phyloP scores from a whole-genome alignment of 2,329 filamentous ascomycete genomes.

The Pseudogymnoascus sp. region DNA sequence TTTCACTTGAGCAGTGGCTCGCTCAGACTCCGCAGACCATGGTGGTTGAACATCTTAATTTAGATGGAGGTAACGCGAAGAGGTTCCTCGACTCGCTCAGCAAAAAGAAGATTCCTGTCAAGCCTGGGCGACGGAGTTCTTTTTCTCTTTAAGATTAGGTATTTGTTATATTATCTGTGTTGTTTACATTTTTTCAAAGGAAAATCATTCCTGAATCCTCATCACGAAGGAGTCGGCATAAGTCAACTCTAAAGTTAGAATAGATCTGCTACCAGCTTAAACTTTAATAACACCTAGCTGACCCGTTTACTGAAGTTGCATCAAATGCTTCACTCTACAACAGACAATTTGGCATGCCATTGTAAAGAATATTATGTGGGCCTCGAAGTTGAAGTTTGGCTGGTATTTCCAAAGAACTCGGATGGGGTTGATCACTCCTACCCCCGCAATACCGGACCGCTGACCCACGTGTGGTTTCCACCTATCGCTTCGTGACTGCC shows the following conservation, averaged over 20 bases:
- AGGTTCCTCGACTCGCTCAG: too few relatives aligned
- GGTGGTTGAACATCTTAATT: too few relatives aligned
- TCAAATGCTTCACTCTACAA: background rate
- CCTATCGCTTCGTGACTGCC: background rate
- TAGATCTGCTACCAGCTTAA: background rate
- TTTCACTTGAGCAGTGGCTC: too few relatives aligned
- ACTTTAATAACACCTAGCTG: background rate
- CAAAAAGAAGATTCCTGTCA: too few relatives aligned
- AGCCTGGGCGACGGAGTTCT: too few relatives aligned
- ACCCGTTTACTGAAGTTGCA: background rate
- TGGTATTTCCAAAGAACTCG: background rate
- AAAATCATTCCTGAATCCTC: too few relatives aligned
- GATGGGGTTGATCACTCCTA: background rate
- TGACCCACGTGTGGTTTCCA: background rate
- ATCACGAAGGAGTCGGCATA: too few relatives aligned
- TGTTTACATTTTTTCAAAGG: too few relatives aligned
- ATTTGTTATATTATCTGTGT: too few relatives aligned
- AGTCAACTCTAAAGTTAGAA: background rate
- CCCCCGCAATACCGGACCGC: conserved; percentile 4
- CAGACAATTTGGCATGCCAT: background rate
- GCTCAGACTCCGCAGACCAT: too few relatives aligned
- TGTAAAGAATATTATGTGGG: background rate
- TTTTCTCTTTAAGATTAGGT: too few relatives aligned
- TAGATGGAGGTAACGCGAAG: too few relatives aligned
- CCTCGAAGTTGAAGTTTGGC: background rate